These are phyloP conservation scores for Fusarium sacchari DNA, from an alignment of 2,329 filamentous ascomycete species.

Conservation along the genomic window DNA sequence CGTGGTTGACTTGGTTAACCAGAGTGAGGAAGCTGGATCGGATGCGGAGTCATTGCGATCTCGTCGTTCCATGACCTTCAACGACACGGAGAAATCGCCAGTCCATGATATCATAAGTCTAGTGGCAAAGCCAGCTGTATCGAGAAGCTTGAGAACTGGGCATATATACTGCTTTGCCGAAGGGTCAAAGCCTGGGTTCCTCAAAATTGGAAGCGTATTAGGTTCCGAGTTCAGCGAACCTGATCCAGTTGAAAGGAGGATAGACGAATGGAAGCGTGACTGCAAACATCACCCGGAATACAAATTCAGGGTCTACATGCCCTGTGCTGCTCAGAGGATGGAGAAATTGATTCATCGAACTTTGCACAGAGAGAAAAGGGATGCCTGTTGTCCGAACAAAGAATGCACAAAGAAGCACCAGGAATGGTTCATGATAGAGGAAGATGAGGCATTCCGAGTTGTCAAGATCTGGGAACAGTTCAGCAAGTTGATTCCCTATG, in stretches of 20 bases:
- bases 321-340: background rate
- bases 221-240: background rate
- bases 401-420: background rate
- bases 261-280: fast-evolving
- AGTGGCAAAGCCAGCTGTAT: background rate
- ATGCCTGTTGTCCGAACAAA: background rate
- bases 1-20: background rate
- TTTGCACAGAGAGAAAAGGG: background rate
- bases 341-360: constrained; percentile 2
- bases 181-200: background rate
- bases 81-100: background rate
- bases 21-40: background rate
- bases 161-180: constrained; percentile 22
- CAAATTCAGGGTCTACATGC: background rate
- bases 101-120: background rate
- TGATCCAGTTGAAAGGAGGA: background rate
- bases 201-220: constrained; percentile 7
- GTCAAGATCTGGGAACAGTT: background rate
- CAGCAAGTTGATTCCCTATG: background rate
- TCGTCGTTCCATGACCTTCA: background rate
- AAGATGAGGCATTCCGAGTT: background rate
- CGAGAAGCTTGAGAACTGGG: background rate
- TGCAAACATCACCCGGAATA: background rate
- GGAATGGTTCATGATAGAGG: constrained; percentile 20
- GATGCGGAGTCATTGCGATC: background rate